These are phyloP conservation scores for Malania oleifera DNA, from an alignment of 164 flowering plant species.

Conservation along the genomic window DNA sequence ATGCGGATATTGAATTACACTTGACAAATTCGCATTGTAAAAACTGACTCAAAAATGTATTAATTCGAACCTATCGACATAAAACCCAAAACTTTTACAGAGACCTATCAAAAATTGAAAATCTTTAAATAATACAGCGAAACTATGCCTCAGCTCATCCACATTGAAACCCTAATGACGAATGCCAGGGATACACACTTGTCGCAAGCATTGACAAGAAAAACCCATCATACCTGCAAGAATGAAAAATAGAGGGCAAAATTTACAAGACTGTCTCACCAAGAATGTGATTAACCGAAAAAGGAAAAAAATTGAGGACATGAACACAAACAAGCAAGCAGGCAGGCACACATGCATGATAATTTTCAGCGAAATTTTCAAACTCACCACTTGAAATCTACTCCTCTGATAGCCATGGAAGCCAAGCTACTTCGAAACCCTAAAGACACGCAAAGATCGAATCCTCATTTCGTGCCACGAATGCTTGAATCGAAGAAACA, in stretches of 20 bases:
- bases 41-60: background rate
- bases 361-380: background rate
- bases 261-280: background rate
- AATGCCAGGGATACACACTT: conserved; percentile 78
- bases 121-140: background rate
- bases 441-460: conserved; percentile 7
- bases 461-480: background rate
- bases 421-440: conserved; percentile 18
- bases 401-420: conserved; percentile 72
- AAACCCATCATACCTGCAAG: conserved; percentile 95
- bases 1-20: background rate
- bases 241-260: conserved; percentile 4
- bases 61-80: background rate
- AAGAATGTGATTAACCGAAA: background rate
- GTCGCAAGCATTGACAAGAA: conserved; percentile 97
- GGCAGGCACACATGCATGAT: background rate
- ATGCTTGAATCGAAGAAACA: conserved; percentile 1
- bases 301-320: background rate
- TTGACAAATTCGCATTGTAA: background rate
- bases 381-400: conserved; percentile 84
- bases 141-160: background rate
- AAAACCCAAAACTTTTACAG: background rate
- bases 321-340: background rate
- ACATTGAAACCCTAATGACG: background rate
- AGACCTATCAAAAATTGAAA: background rate